These are phyloP conservation scores for Fusarium liriodendri DNA, from an alignment of 2,329 filamentous ascomycete genomes.

Conservation along the genomic window DNA sequence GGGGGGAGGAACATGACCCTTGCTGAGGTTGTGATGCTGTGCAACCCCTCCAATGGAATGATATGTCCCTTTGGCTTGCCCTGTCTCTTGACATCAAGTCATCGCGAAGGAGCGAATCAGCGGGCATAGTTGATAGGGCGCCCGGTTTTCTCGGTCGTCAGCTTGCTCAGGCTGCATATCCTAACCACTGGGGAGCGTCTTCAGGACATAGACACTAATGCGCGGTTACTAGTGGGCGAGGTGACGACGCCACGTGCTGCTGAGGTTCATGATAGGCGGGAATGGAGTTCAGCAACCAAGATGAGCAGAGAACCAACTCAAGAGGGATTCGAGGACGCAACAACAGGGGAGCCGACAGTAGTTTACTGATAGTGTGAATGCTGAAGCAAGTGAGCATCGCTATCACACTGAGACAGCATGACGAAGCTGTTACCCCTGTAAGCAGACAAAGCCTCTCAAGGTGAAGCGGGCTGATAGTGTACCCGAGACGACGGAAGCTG, in stretches of 20 bases:
- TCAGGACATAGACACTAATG: neutral
- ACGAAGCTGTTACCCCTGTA: conserved; percentile 20
- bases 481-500: conserved; percentile 1
- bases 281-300: conserved; percentile 7
- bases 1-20: conserved; percentile 15
- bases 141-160: neutral
- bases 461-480: neutral
- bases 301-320: conserved; percentile 9
- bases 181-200: neutral
- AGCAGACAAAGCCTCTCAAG: neutral
- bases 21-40: conserved; percentile 10
- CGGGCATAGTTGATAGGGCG: neutral
- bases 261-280: conserved; percentile 28
- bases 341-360: conserved; percentile 2
- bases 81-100: neutral
- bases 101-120: neutral
- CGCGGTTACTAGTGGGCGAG: neutral
- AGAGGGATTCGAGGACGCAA: conserved; percentile 10
- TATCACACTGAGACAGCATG: conserved; percentile 13
- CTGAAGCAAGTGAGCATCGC: conserved; percentile 3
- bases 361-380: conserved; percentile 13
- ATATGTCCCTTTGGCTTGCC: conserved; percentile 5
- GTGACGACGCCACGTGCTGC: conserved; percentile 26
- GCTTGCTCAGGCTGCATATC: neutral
- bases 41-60: conserved; percentile 13